Base-by-base conservation (phyloP, 2,329 filamentous ascomycete species). In the Fusarium tjaetaba region DNA sequence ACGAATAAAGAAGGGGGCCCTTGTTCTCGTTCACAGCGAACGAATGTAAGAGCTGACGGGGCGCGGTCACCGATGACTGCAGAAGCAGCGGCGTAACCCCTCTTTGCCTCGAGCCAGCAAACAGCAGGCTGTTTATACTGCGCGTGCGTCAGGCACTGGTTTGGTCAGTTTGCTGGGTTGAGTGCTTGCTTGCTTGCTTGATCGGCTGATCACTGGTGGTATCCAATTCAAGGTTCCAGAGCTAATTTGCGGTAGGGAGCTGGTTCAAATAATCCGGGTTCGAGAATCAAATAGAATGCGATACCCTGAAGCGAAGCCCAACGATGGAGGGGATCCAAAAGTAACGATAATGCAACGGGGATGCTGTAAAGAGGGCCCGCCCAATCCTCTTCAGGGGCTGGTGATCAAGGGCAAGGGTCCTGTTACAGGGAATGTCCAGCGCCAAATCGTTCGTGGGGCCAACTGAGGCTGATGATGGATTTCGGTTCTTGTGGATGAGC, bases 21-120 rank as follows among this genome's bases (percentile, higher is more conserved):
- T 74, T 73, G 75, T 60, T 72, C 63, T 76, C 66, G 56, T 62
- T 70, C 61, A 75, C 57, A 41, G 55, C 70, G 68, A 77, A 75
- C 71, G 68, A 68, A 61, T 64, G 72, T 64, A 68, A 75, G 68
- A 74, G 76, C 76, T 78, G 76, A 78, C 74, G 55, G 72, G 66
- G 68, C 73, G 74, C 49, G 64, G 70, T 74, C 68, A 62, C 67
- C 61, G 73, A 76, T 74, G 75, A 72, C 72, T 75, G 65, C 66
- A 78, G 76, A 76, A 73, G 73, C 76, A 75, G 65, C 72, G 66
- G 67, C 74, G 65, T 68, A 73, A 77, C 72, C 73, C 73, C 76
- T 77, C 75, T 74, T 75, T 67, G 65, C 49, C 51, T 69, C 36
- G 51, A 72, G 56, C 66, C 72, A 67, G 65, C 68, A 65, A 68